A percentile compares a stretch with the other conserved stretches of the same genome.
Evolutionary conservation across 441 rosid species (phyloP).

Genomic region (Biscutella laevigata): DNA sequence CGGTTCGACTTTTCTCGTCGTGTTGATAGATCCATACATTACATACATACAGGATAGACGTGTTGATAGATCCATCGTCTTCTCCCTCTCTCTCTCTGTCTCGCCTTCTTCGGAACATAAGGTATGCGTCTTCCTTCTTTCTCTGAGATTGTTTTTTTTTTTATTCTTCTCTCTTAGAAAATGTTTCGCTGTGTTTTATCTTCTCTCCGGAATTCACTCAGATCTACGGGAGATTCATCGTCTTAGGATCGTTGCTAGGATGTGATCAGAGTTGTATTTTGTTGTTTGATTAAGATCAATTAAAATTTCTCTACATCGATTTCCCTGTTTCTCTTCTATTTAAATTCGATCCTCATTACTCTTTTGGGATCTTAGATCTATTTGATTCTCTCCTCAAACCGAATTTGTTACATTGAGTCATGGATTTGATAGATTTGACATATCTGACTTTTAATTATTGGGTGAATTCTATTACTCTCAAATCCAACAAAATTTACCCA

Average conservation of each 20-base stretch:
- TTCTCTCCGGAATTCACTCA: too few species aligned
- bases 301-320: not conserved
- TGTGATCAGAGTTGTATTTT: not conserved
- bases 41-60: slow-evolving; percentile 14
- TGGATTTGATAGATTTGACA: slow-evolving; percentile 5
- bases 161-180: too few species aligned
- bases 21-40: too few species aligned
- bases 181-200: too few species aligned
- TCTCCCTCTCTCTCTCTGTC: not conserved
- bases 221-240: not conserved
- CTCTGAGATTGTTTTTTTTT: not conserved
- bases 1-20: too few species aligned
- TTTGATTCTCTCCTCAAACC: too few species aligned
- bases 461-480: not conserved
- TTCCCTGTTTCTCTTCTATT: not conserved
- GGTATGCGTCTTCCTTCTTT: slow-evolving; percentile 14
- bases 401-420: too few species aligned
- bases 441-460: not conserved
- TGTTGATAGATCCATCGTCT: not conserved
- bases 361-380: not conserved
- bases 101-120: slow-evolving; percentile 1
- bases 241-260: slow-evolving; percentile 3
- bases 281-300: not conserved
- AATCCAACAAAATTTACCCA: not conserved
- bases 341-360: not conserved